Evolutionary conservation across 768 basidiomycete genomes (phyloP).

Genomic region (Leucosporidium creatinivorum): DNA sequence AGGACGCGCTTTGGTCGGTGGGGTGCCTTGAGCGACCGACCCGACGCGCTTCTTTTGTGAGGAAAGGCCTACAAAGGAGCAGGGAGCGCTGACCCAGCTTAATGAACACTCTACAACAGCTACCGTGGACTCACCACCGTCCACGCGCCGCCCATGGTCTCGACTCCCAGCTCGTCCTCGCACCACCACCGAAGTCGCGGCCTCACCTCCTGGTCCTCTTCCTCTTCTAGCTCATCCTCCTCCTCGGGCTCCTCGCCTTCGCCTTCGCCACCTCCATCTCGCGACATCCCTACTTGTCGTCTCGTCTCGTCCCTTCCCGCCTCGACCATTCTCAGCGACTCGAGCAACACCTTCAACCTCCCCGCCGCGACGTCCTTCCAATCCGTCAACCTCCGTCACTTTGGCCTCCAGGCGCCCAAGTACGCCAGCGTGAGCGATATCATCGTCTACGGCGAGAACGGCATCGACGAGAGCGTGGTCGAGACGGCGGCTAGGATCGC

Average conservation of each 20-base stretch:
- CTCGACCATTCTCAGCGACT: conserved; percentile 26
- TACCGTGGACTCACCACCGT: conserved; percentile 25
- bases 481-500: conserved; percentile 30
- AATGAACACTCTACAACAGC: conserved; percentile 38
- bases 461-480: conserved; percentile 41
- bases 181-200: conserved; percentile 17
- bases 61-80: conserved; percentile 23
- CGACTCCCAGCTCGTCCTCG: conserved; percentile 5
- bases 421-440: conserved; percentile 84
- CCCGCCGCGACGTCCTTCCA: conserved; percentile 9
- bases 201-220: conserved; percentile 20
- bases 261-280: conserved; percentile 16
- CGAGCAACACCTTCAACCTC: conserved; percentile 3
- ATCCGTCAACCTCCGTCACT: conserved; percentile 53
- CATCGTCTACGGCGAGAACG: conserved; percentile 68
- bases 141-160: conserved; percentile 7
- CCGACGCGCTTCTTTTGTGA: conserved; percentile 3
- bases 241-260: conserved; percentile 33
- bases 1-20: too few species aligned
- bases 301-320: conserved; percentile 34
- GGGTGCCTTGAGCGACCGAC: conserved; percentile 43
- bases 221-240: conserved; percentile 35
- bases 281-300: conserved; percentile 16
- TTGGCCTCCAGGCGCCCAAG: conserved; percentile 80
- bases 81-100: conserved; percentile 12